Evolutionary conservation across 2,329 filamentous ascomycete genomes (phyloP).

Genomic region (Gyromitra esculenta): DNA sequence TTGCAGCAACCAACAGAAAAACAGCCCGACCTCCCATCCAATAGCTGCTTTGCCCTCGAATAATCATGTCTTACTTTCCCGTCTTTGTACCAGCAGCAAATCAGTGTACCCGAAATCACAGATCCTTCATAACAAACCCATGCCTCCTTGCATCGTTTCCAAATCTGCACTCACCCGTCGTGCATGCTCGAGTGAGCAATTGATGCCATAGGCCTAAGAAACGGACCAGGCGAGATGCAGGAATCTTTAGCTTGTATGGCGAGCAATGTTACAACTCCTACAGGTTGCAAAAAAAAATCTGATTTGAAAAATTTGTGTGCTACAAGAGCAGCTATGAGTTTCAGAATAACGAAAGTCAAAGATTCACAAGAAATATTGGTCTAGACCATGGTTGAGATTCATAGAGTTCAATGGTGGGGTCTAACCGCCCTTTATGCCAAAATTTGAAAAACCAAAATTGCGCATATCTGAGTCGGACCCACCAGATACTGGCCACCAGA

Average conservation of each 20-base stretch:
- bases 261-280: neutral
- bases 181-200: neutral
- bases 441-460: neutral
- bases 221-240: neutral
- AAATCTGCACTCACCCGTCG: conserved; percentile 13
- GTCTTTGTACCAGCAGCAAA: neutral
- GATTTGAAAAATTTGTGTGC: neutral
- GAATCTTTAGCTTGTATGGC: neutral
- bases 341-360: no score
- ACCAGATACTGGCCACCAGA: no score
- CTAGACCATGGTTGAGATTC: no score
- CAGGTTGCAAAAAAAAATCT: neutral
- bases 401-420: neutral
- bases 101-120: neutral
- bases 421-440: neutral
- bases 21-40: neutral
- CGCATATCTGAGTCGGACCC: neutral
- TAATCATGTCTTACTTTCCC: neutral
- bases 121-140: neutral
- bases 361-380: no score
- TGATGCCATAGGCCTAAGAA: conserved; percentile 1
- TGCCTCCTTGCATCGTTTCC: conserved; percentile 22
- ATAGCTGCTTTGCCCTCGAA: neutral
- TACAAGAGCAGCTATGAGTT: no score
- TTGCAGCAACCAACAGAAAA: neutral